phyloP scores from a whole-genome alignment of 495 filamentous ascomycete genomes.

The Apiosordaria backusii region DNA sequence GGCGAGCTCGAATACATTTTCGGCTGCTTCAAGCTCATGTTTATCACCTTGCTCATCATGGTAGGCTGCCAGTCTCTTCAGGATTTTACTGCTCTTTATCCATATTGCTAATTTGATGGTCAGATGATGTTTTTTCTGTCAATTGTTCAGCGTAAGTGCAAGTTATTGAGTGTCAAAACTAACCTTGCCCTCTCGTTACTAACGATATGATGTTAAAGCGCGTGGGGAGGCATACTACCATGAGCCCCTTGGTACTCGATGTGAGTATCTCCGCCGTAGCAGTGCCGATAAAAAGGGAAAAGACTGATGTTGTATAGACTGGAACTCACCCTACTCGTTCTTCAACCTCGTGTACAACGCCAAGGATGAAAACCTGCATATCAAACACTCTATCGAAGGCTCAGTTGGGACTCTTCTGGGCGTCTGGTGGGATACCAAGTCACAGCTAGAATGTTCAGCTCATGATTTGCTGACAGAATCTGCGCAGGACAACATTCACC shows the following conservation, averaged over 20 bases:
- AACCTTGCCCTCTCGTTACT: constrained; percentile 4
- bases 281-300: neutral
- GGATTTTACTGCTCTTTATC: neutral
- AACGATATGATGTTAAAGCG: constrained; percentile 17
- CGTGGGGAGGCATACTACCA: constrained; percentile 33
- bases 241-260: constrained; percentile 31
- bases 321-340: constrained; percentile 38
- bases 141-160: constrained; percentile 31
- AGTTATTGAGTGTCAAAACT: neutral
- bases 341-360: constrained; percentile 32
- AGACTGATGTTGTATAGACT: constrained; percentile 19
- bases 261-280: constrained; percentile 26
- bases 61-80: neutral
- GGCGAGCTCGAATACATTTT: constrained; percentile 50
- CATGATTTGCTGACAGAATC: neutral
- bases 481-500: constrained; percentile 40
- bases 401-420: constrained; percentile 33
- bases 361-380: constrained; percentile 22
- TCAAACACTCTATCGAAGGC: constrained; percentile 18
- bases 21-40: constrained; percentile 44
- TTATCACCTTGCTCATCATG: constrained; percentile 45
- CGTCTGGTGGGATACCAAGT: constrained; percentile 28
- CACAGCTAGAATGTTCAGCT: too few relatives aligned
- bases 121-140: constrained; percentile 37
- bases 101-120: neutral